These are phyloP conservation scores for Ulvella scutata DNA, from an alignment of 139 green algal genomes.

Conservation along the genomic window DNA sequence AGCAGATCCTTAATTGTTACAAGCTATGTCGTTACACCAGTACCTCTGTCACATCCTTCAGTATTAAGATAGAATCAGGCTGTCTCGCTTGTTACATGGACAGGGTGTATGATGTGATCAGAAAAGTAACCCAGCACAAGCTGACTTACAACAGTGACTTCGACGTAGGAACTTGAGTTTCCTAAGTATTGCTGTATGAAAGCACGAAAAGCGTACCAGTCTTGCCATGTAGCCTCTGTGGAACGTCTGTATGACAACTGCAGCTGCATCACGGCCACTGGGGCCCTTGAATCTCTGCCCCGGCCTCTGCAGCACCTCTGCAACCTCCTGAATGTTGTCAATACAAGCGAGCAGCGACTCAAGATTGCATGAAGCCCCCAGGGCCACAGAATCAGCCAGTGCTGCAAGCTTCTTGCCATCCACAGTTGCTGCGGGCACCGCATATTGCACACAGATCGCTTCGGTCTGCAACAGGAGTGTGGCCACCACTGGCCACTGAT, in stretches of 20 bases:
- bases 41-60: too few relatives aligned
- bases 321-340: conserved; percentile 42
- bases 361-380: conserved; percentile 1
- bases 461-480: conserved; percentile 27
- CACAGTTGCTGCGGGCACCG: conserved; percentile 30
- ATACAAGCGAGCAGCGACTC: conserved; percentile 37
- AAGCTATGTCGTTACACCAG: too few relatives aligned
- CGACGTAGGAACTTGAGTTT: too few relatives aligned
- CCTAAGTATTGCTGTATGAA: too few relatives aligned
- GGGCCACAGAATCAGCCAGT: conserved; percentile 11
- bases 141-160: too few relatives aligned
- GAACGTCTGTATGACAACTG: conserved; percentile 29
- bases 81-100: too few relatives aligned
- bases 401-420: conserved; percentile 32
- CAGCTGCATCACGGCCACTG: conserved; percentile 13
- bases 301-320: conserved; percentile 25
- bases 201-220: background rate
- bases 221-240: conserved; percentile 23
- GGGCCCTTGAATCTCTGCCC: conserved; percentile 28
- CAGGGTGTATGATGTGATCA: too few relatives aligned
- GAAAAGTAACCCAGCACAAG: too few relatives aligned
- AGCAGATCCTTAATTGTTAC: too few relatives aligned
- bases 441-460: conserved; percentile 25
- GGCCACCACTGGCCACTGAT: conserved; percentile 21
- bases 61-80: too few relatives aligned